These are phyloP conservation scores for Phaeoacremonium minimum DNA, from an alignment of 2,329 filamentous ascomycete species.

Conservation along the genomic window DNA sequence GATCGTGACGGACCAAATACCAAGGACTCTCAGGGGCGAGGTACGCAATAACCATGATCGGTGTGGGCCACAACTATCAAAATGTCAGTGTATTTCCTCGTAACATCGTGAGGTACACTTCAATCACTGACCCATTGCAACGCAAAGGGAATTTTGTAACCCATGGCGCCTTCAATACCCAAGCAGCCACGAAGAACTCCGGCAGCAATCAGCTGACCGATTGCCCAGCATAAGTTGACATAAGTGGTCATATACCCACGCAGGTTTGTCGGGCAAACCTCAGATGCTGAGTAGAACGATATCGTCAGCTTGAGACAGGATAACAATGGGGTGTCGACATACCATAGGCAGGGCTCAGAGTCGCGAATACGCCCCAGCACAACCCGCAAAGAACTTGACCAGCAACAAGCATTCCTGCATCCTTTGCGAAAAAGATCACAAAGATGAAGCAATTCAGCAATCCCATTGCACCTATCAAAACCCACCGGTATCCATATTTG, in stretches of 20 bases:
- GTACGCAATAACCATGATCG: conserved; percentile 7
- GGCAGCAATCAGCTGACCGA: conserved; percentile 2
- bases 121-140: conserved; percentile 17
- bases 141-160: conserved; percentile 18
- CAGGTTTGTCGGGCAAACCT: conserved; percentile 2
- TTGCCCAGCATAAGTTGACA: conserved; percentile 3
- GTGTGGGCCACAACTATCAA: conserved; percentile 17
- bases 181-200: conserved; percentile 1
- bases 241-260: conserved; percentile 4
- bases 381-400: conserved; percentile 41
- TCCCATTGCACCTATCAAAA: conserved; percentile 35
- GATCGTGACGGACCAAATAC: conserved; percentile 44
- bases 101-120: too few species aligned
- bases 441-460: conserved; percentile 37
- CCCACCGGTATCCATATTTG: conserved; percentile 35
- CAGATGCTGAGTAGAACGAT: too few species aligned
- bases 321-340: too few species aligned
- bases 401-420: conserved; percentile 28
- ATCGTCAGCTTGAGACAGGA: too few species aligned
- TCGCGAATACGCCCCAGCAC: conserved; percentile 40
- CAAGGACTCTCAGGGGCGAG: conserved; percentile 42
- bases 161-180: conserved; percentile 6
- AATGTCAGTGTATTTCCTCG: too few species aligned
- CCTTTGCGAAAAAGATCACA: conserved; percentile 38
- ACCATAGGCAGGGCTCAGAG: conserved; percentile 39